Evolutionary conservation across 257 asterid species (phyloP).

Genomic region (Echites panduratus): DNA sequence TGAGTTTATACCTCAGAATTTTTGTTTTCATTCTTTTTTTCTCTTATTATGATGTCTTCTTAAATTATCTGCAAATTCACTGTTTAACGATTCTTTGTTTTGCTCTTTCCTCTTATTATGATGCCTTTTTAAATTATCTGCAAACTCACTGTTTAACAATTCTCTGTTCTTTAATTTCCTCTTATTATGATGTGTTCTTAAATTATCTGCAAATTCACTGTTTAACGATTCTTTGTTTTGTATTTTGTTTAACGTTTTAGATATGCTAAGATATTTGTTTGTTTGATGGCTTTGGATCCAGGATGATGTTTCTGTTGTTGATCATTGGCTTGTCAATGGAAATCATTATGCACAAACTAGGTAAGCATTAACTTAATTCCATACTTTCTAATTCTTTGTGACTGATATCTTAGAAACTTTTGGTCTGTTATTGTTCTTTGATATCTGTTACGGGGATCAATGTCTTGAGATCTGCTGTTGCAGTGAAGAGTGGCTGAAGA

Average conservation of each 20-base stretch:
- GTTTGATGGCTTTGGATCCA: slow-evolving; percentile 29
- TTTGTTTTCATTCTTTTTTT: not conserved
- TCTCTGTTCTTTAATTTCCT: not conserved
- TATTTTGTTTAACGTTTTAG: too few relatives aligned
- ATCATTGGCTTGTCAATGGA: slow-evolving; percentile 94
- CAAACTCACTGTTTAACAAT: too few relatives aligned
- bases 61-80: not conserved
- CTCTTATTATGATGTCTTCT: not conserved
- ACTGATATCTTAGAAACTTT: not conserved
- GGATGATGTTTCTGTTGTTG: slow-evolving; percentile 72
- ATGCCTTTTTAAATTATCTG: too few relatives aligned
- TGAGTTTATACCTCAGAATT: slow-evolving; percentile 19
- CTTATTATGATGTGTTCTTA: not conserved
- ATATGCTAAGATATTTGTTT: not conserved
- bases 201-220: not conserved
- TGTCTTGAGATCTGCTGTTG: slow-evolving; percentile 6
- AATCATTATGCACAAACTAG: slow-evolving; percentile 83
- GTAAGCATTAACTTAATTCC: slow-evolving; percentile 24
- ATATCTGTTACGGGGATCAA: not conserved
- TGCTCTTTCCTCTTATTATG: not conserved
- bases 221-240: not conserved
- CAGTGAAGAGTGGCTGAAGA: slow-evolving; percentile 95
- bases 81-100: not conserved
- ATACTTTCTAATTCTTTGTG: not conserved
- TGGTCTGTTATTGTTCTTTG: not conserved